phyloP scores from a whole-genome alignment of 495 filamentous ascomycete genomes.

The Aspergillus steynii region DNA sequence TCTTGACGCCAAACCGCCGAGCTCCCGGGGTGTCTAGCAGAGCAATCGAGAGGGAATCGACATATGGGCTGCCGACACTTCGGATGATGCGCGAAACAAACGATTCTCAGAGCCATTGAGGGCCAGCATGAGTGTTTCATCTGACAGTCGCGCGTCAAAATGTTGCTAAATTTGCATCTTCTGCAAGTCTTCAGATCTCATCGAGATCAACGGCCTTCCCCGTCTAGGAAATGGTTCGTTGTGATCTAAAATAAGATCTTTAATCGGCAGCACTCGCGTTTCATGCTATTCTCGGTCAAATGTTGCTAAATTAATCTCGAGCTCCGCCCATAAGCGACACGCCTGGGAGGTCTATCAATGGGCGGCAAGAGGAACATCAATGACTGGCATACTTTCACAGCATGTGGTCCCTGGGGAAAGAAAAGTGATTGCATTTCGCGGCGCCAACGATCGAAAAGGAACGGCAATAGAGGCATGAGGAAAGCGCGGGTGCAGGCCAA shows the following conservation, averaged over 20 bases:
- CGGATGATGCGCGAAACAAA: conserved; percentile 38
- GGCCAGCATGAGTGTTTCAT: conserved; percentile 40
- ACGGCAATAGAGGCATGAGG: conserved; percentile 3
- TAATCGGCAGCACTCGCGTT: conserved; percentile 41
- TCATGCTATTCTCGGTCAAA: conserved; percentile 30
- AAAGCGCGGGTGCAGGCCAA: conserved; percentile 9
- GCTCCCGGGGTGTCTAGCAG: conserved; percentile 11
- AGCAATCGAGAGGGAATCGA: conserved; percentile 7
- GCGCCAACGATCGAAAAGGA: conserved; percentile 21
- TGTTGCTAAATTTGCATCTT: conserved; percentile 48
- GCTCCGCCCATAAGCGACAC: conserved; percentile 13
- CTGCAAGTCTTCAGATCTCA: conserved; percentile 36
- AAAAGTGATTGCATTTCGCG: conserved; percentile 12
- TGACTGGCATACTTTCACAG: conserved; percentile 12
- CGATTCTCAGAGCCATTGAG: conserved; percentile 23
- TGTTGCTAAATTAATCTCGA: conserved; percentile 17
- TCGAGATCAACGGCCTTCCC: conserved; percentile 16
- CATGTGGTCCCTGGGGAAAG: conserved; percentile 12
- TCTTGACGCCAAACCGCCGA: conserved; percentile 30
- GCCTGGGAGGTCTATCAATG: conserved; percentile 12
- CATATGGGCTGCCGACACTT: conserved; percentile 9
- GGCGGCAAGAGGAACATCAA: conserved; percentile 23
- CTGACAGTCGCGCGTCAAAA: conserved; percentile 45
- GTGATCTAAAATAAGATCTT: conserved; percentile 32
- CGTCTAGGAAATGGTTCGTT: conserved; percentile 27